phyloP scores from a whole-genome alignment of 305 asterid species.

The Solanum hybrid region DNA sequence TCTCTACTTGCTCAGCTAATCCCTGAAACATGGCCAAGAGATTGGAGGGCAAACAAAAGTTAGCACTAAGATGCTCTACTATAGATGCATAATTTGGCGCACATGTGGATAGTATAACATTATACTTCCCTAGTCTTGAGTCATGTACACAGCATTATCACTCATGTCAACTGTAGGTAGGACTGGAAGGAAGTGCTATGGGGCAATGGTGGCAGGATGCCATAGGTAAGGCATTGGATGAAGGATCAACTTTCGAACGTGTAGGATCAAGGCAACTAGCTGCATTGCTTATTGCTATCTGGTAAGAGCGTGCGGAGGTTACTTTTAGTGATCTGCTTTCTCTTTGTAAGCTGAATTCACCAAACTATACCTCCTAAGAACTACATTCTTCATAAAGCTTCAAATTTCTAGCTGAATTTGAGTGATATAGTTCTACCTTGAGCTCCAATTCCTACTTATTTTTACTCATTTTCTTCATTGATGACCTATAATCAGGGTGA shows the following conservation, averaged over 20 bases:
- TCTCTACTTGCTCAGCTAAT: neutral
- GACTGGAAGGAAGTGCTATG: constrained; percentile 87
- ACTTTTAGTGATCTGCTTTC: neutral
- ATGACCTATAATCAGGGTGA: constrained; percentile 52
- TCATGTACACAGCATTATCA: neutral
- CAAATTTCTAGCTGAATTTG: neutral
- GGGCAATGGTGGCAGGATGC: constrained; percentile 99
- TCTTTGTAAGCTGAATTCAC: neutral
- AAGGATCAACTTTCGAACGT: constrained; percentile 66
- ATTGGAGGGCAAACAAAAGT: neutral
- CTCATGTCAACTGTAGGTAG: constrained; percentile 52
- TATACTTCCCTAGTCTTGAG: neutral
- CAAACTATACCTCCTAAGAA: neutral
- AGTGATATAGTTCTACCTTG: neutral
- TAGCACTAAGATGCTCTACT: neutral
- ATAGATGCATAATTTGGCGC: neutral
- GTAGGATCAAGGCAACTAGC: constrained; percentile 90
- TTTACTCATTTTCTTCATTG: neutral
- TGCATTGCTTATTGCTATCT: constrained; percentile 82
- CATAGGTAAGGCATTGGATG: constrained; percentile 79
- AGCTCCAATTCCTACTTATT: neutral
- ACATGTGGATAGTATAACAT: neutral
- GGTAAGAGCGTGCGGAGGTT: constrained; percentile 25
- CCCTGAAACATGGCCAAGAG: neutral
- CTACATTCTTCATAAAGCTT: neutral